Evolutionary conservation across 2,329 filamentous ascomycete species (phyloP).

Genomic region (Karstenula rhodostoma): DNA sequence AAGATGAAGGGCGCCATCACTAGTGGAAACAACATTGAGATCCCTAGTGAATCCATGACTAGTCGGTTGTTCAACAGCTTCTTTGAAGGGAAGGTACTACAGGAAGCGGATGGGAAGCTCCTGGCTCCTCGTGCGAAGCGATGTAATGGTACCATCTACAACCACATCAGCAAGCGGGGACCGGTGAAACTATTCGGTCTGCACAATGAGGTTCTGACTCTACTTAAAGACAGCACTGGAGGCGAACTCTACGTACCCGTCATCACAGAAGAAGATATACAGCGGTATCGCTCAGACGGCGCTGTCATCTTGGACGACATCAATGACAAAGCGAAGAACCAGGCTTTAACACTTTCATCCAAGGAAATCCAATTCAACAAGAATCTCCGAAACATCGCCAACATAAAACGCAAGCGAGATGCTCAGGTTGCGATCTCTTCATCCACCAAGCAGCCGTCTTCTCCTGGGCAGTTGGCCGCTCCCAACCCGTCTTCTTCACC

Average conservation of each 20-base stretch:
- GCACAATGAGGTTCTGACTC: conserved; percentile 4
- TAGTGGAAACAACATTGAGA: conserved; percentile 12
- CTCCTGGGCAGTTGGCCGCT: background rate
- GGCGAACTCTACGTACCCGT: conserved; percentile 18
- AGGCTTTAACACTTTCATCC: background rate
- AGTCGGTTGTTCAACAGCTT: conserved; percentile 17
- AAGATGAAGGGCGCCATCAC: conserved; percentile 20
- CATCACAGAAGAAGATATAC: conserved; percentile 20
- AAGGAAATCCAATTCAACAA: background rate
- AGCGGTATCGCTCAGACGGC: conserved; percentile 9
- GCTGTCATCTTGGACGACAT: conserved; percentile 15
- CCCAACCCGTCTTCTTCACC: no score
- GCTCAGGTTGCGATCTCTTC: background rate
- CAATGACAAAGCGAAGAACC: background rate
- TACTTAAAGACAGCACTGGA: conserved; percentile 5
- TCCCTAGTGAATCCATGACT: background rate
- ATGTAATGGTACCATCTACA: background rate
- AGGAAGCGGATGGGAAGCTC: conserved; percentile 7
- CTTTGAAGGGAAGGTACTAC: conserved; percentile 17
- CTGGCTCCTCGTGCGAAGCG: background rate
- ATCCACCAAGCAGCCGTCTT: background rate
- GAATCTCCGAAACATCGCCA: background rate
- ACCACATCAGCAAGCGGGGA: background rate
- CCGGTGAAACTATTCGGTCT: background rate
- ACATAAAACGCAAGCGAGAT: background rate